Percentiles rank a stretch among this genome's conserved stretches.
Conservation (phyloP, 306 rosid species). For the Abrus precatorius region DNA sequence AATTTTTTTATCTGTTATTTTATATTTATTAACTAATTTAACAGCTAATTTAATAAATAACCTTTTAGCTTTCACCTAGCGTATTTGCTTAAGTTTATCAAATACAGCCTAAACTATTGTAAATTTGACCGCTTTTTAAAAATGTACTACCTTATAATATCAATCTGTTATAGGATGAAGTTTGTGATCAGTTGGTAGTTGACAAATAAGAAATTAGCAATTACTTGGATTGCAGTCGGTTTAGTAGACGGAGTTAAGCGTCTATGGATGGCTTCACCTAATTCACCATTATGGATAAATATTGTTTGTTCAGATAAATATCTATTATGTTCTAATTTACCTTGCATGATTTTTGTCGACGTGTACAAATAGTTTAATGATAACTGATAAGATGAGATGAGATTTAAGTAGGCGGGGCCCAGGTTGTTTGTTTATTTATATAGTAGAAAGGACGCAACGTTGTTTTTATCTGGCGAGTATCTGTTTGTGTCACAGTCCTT, state of each 20-base stretch:
- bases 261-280: neutral
- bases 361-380: slow-evolving; percentile 7
- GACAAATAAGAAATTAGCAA: neutral
- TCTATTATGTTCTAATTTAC: neutral
- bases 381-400: slow-evolving; percentile 13
- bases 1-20: no score
- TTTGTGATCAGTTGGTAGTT: neutral
- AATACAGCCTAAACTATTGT: no score
- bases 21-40: no score
- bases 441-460: neutral
- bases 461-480: slow-evolving; percentile 27
- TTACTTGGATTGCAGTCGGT: neutral
- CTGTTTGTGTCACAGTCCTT: neutral
- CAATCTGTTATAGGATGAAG: neutral
- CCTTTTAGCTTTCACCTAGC: no score
- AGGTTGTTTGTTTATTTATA: neutral
- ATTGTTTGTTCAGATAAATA: no score
- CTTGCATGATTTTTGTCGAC: neutral
- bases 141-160: neutral
- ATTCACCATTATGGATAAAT: neutral
- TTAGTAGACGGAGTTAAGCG: neutral
- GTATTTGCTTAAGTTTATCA: no score
- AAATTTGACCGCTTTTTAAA: neutral
- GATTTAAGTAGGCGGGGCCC: slow-evolving; percentile 9
- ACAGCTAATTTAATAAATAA: no score